These are phyloP conservation scores for Trichophyton rubrum DNA, from an alignment of 2,329 filamentous ascomycete species.

Conservation along the genomic window DNA sequence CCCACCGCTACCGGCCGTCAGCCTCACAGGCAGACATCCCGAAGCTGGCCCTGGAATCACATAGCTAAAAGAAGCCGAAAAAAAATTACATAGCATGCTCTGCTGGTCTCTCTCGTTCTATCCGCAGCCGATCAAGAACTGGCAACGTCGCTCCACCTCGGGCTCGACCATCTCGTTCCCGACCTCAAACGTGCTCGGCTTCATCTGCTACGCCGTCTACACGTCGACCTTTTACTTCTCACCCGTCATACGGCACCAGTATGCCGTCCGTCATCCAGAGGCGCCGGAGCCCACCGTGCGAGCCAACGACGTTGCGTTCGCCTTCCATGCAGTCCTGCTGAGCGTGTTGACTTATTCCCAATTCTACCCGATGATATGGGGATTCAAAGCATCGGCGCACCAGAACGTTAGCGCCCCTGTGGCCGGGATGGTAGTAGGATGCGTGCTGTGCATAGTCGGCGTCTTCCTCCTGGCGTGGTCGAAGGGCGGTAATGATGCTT, in stretches of 20 bases:
- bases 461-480: constrained; percentile 32
- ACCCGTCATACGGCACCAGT: constrained; percentile 62
- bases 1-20: not conserved
- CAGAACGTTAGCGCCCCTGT: constrained; percentile 50
- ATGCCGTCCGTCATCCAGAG: constrained; percentile 63
- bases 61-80: not conserved
- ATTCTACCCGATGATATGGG: constrained; percentile 61
- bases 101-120: constrained; percentile 88
- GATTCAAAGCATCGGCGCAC: constrained; percentile 50
- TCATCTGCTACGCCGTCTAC: constrained; percentile 58
- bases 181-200: constrained; percentile 52
- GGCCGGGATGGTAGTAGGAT: constrained; percentile 57
- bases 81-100: constrained; percentile 36
- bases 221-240: constrained; percentile 69
- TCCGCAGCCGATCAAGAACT: constrained; percentile 76
- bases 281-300: constrained; percentile 70
- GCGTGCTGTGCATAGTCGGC: constrained; percentile 37
- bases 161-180: constrained; percentile 86
- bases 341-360: constrained; percentile 65
- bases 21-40: not conserved
- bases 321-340: constrained; percentile 63
- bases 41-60: not conserved
- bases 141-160: constrained; percentile 58
- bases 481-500: constrained; percentile 35
- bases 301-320: constrained; percentile 83